A percentile compares a stretch with the other conserved stretches of the same genome.
Evolutionary conservation across 345 rosid genomes (phyloP).

Genomic region (Rhodamnia argentea): DNA sequence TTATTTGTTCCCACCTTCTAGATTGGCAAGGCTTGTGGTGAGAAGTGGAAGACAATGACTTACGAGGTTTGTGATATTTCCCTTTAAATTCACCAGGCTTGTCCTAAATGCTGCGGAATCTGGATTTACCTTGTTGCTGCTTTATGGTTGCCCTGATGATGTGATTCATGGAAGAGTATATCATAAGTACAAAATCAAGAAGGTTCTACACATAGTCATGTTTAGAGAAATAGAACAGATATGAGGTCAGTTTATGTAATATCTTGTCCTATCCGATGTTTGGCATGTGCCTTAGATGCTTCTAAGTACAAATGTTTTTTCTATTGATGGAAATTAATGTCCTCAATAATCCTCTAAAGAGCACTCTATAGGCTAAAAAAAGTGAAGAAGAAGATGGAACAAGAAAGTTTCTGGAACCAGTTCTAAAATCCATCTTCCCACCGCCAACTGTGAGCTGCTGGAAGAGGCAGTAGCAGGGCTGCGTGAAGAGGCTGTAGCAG

Average conservation of each 20-base stretch:
- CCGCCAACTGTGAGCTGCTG: not conserved
- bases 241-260: not conserved
- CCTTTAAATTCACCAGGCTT: not conserved
- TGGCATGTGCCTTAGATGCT: not conserved
- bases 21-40: constrained; percentile 98
- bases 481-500: not conserved
- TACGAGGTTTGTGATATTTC: constrained; percentile 49
- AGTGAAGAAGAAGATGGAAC: not conserved
- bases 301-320: too few species aligned
- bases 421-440: not conserved
- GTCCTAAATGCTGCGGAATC: not conserved
- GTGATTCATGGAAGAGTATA: not conserved
- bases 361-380: not conserved
- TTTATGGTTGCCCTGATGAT: not conserved
- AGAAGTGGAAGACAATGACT: constrained; percentile 86
- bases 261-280: not conserved
- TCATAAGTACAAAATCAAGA: not conserved
- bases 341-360: not conserved
- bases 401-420: not conserved
- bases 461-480: not conserved
- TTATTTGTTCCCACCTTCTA: constrained; percentile 7
- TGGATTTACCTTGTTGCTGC: not conserved
- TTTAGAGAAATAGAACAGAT: not conserved
- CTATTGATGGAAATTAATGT: not conserved
- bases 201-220: not conserved